Percentiles rank a stretch among this genome's conserved stretches.
Evolutionary conservation across 805 yeast genomes (phyloP).

Genomic region (Pichia thaimueangensis): DNA sequence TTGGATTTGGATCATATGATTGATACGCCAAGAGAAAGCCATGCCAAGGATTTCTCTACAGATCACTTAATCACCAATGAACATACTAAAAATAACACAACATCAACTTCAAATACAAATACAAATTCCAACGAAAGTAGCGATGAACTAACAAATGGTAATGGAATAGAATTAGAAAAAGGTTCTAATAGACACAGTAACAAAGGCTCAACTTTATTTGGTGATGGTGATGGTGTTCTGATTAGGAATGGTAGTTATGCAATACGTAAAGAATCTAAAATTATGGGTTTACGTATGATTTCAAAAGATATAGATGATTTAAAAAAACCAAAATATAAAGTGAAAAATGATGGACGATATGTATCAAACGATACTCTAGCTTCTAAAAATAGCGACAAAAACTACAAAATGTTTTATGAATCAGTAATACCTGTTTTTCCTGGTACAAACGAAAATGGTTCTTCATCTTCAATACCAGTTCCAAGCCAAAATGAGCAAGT

Average conservation of each 20-base stretch:
- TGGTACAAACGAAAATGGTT: conserved; percentile 3
- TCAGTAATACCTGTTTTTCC: conserved; percentile 30
- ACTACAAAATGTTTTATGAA: conserved; percentile 22
- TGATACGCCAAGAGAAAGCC: conserved; percentile 9
- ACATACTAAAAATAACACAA: too few species aligned
- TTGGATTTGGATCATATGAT: conserved; percentile 30
- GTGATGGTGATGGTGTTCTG: neutral
- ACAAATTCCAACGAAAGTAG: too few species aligned
- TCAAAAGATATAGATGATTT: conserved; percentile 1
- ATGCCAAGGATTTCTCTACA: conserved; percentile 1
- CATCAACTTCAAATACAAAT: too few species aligned
- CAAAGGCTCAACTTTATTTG: neutral
- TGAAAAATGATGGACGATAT: too few species aligned
- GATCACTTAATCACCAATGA: neutral
- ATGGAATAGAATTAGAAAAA: neutral
- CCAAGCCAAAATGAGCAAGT: too few species aligned
- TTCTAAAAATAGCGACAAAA: conserved; percentile 14
- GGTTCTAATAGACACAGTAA: neutral
- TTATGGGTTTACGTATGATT: conserved; percentile 23
- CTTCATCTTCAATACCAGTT: conserved; percentile 1
- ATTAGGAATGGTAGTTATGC: conserved; percentile 9
- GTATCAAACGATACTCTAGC: too few species aligned
- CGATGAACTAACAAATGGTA: too few species aligned
- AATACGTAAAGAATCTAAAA: conserved; percentile 21
- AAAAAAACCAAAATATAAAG: too few species aligned